phyloP scores from a whole-genome alignment of 257 asterid genomes.

The Penstemon eatonii region DNA sequence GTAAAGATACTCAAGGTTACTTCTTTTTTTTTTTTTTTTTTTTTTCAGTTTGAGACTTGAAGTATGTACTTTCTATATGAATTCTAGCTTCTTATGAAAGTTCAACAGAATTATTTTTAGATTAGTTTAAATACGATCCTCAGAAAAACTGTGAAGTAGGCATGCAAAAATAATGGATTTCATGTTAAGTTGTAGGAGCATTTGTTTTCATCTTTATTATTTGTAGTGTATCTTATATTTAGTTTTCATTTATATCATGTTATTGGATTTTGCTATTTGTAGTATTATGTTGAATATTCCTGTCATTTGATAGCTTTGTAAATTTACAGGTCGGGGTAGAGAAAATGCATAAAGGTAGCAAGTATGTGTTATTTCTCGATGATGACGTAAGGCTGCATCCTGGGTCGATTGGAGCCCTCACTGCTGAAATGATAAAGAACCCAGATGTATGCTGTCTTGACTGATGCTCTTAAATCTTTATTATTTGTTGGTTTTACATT shows the following conservation, averaged over 20 bases:
- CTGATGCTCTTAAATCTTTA: neutral
- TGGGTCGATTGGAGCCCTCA: constrained; percentile 95
- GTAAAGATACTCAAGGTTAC: no score
- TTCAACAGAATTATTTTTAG: neutral
- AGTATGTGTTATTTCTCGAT: constrained; percentile 89
- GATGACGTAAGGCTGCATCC: constrained; percentile 99
- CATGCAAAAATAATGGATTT: neutral
- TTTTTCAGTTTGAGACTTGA: neutral
- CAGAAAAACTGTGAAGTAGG: neutral
- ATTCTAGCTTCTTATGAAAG: constrained; percentile 8
- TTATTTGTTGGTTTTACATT: constrained; percentile 25
- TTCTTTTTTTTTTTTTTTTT: no score
- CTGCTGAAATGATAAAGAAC: constrained; percentile 90
- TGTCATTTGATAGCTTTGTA: constrained; percentile 13
- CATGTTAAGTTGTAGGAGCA: neutral
- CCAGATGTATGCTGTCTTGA: constrained; percentile 61
- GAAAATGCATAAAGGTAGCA: constrained; percentile 90
- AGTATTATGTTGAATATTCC: constrained; percentile 7
- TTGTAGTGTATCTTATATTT: neutral
- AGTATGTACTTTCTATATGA: neutral
- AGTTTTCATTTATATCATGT: constrained; percentile 4
- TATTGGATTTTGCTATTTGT: constrained; percentile 17
- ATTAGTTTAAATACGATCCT: neutral
- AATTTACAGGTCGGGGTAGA: constrained; percentile 82
- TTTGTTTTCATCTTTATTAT: neutral